phyloP scores from a whole-genome alignment of 768 basidiomycete species.

The Xerocomus potaroensis region DNA sequence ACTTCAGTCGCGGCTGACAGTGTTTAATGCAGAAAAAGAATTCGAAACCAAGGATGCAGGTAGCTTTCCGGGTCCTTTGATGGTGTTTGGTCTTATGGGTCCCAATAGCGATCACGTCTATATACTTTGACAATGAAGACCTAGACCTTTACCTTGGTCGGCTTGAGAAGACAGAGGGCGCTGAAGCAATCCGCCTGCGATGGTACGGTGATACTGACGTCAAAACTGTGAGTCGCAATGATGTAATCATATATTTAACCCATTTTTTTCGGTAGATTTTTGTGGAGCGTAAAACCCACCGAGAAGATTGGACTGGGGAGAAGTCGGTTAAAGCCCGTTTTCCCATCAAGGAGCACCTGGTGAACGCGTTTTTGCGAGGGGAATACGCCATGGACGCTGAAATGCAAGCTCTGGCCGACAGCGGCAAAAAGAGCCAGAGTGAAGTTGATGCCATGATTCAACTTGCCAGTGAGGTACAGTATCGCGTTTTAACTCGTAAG shows the following conservation, averaged over 20 bases:
- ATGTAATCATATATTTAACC: neutral
- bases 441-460: conserved; percentile 95
- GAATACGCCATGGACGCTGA: conserved; percentile 92
- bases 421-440: conserved; percentile 88
- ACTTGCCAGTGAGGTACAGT: conserved; percentile 96
- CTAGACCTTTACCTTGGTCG: conserved; percentile 95
- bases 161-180: conserved; percentile 97
- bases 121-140: conserved; percentile 96
- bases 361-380: conserved; percentile 87
- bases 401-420: conserved; percentile 79
- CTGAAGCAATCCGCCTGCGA: conserved; percentile 91
- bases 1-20: conserved; percentile 36
- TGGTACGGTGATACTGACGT: conserved; percentile 93
- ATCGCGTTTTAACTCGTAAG: conserved; percentile 76
- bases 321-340: conserved; percentile 98
- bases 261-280: conserved; percentile 52
- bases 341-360: conserved; percentile 88
- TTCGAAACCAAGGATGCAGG: conserved; percentile 83
- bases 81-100: conserved; percentile 1
- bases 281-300: conserved; percentile 86
- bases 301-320: conserved; percentile 99
- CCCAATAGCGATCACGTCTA: conserved; percentile 81
- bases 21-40: conserved; percentile 92
- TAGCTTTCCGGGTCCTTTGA: conserved; percentile 23
- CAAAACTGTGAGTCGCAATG: conserved; percentile 57